A percentile compares a stretch with the other conserved stretches of the same genome.
Evolutionary conservation across 1,284 basidiomycete genomes (phyloP).

Genomic region (Tilletia setariae): DNA sequence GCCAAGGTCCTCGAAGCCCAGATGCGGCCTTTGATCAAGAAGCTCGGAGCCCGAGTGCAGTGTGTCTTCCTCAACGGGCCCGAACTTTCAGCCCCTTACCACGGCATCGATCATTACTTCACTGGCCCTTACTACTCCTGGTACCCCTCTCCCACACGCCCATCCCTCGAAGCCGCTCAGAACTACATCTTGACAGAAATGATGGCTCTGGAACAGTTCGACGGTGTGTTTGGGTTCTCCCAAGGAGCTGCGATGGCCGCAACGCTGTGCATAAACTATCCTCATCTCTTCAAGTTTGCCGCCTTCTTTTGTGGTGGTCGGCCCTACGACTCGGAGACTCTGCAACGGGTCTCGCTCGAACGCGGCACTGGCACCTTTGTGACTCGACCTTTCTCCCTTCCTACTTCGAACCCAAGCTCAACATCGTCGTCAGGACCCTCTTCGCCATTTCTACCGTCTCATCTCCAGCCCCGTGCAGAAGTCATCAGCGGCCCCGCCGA

Average conservation of each 20-base stretch:
- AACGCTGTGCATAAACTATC: slow-evolving; percentile 21
- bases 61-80: slow-evolving; percentile 28
- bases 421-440: too few relatives aligned
- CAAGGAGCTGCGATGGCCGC: slow-evolving; percentile 33
- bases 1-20: slow-evolving; percentile 33
- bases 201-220: slow-evolving; percentile 16
- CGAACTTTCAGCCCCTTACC: slow-evolving; percentile 25
- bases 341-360: too few relatives aligned
- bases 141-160: slow-evolving; percentile 28
- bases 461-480: too few relatives aligned
- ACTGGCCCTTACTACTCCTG: slow-evolving; percentile 30
- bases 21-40: slow-evolving; percentile 27
- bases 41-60: too few relatives aligned
- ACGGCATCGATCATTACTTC: slow-evolving; percentile 32
- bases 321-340: too few relatives aligned
- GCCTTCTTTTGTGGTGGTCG: slow-evolving; percentile 30
- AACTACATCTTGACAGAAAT: too few relatives aligned
- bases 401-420: too few relatives aligned
- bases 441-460: too few relatives aligned
- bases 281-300: slow-evolving; percentile 25
- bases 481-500: too few relatives aligned
- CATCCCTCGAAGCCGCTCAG: background rate
- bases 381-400: too few relatives aligned
- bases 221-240: slow-evolving; percentile 35
- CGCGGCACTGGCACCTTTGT: too few relatives aligned